phyloP scores from a whole-genome alignment of 345 rosid genomes.

The Lepidium africanum region DNA sequence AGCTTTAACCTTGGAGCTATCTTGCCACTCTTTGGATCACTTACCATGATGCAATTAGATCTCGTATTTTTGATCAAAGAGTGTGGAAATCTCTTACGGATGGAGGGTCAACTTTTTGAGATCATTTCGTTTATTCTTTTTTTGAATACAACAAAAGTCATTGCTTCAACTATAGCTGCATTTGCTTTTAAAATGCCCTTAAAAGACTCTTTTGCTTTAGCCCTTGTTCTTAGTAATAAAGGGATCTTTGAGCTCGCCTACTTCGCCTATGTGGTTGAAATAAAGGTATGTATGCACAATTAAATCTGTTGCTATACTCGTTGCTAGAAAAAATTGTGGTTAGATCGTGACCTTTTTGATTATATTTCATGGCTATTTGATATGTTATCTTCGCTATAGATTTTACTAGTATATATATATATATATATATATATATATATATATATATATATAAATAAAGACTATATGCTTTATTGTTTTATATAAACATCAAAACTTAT shows the following conservation, averaged over 20 bases:
- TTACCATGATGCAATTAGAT: slow-evolving; percentile 16
- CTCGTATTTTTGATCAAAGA: background rate
- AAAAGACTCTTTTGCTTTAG: slow-evolving; percentile 38
- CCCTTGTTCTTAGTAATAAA: slow-evolving; percentile 34
- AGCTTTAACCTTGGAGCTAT: slow-evolving; percentile 21
- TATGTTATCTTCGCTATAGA: too few relatives aligned
- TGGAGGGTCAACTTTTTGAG: slow-evolving; percentile 24
- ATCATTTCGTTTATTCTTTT: background rate
- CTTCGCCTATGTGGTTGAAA: slow-evolving; percentile 14
- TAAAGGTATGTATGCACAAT: slow-evolving; percentile 31
- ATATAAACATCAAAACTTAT: background rate
- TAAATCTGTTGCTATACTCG: too few relatives aligned
- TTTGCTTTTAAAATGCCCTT: slow-evolving; percentile 33
- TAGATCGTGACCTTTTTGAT: too few relatives aligned
- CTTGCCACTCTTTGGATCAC: slow-evolving; percentile 23
- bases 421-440: background rate
- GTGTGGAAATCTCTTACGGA: background rate
- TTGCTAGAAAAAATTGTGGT: too few relatives aligned
- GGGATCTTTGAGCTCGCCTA: slow-evolving; percentile 38
- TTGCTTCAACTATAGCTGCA: slow-evolving; percentile 23
- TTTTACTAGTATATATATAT: too few relatives aligned
- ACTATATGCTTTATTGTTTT: background rate
- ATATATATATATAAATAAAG: too few relatives aligned
- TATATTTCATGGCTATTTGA: too few relatives aligned
- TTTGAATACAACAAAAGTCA: slow-evolving; percentile 21